Base-by-base conservation (phyloP, 2,329 filamentous ascomycete genomes). In the Pseudocercospora musae region DNA sequence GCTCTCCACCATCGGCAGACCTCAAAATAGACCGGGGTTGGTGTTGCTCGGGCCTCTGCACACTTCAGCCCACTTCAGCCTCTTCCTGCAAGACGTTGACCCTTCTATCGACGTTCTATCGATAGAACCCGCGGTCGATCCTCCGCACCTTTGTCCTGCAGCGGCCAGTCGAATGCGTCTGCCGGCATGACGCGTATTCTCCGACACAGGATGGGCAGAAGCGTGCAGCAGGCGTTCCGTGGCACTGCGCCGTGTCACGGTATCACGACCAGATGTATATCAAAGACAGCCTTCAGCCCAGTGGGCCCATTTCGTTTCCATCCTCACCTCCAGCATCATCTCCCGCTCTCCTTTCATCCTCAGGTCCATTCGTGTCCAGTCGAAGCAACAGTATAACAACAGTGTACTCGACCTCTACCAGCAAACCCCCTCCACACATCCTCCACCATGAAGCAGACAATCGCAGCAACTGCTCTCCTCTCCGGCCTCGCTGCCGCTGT, bases 181-280 rank as follows among this genome's bases (percentile, higher is more conserved):
- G 33, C 62, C 64, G 62, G 63, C 66, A 68, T 68, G 66, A 68
- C 66, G 66, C 66, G 66, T 68, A 64, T 66, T 68, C 59, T 64
- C 66, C 66, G 64, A 63, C 49, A 49, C 42, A 58, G 31, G 23
- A 21, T 40, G 21, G 52, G 42, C 40, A 55, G 31, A 13, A 44
- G 21, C 31, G 29, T 58, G 48, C 33, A 42, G 21, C 50, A 21
- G 20, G 31, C 21, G 27, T 25, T 49, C 50, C n/a, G 60, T 20
- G 15, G 21, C 49, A 56, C 40, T 48, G 58, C 53, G 29, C 53
- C 46, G 54, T 25, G 58, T 60, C 58, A 44, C 44, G 27, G 31
- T 33, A 52, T 31, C 37, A 37, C 25, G 6, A 23, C 33, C 23
- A 18, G 18, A 42, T 60, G 40, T 52, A 52, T 52, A 52, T 52